A percentile compares a stretch with the other conserved stretches of the same genome.
Conservation (phyloP, 2,329 filamentous ascomycete species). For the Stagonosporopsis chrysanthemi region DNA sequence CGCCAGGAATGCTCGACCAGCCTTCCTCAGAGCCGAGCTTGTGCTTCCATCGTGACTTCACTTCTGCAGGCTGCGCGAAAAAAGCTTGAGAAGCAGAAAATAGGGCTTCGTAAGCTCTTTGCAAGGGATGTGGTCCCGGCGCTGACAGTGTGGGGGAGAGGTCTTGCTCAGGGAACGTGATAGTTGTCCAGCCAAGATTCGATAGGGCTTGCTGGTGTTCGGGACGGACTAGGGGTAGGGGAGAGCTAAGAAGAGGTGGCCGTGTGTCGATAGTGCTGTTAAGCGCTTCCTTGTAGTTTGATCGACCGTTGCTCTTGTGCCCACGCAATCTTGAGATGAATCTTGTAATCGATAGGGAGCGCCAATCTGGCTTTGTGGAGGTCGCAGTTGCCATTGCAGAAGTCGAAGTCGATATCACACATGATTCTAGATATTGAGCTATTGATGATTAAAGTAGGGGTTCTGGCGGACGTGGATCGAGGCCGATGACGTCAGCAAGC, state of each 20-base stretch:
- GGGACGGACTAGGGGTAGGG: slow-evolving; percentile 43
- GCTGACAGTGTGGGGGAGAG: not conserved
- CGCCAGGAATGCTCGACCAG: slow-evolving; percentile 45
- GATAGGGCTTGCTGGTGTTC: slow-evolving; percentile 42
- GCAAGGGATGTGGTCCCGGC: slow-evolving; percentile 37
- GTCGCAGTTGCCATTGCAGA: slow-evolving; percentile 31
- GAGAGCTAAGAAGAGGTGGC: slow-evolving; percentile 32
- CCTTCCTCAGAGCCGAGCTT: slow-evolving; percentile 48
- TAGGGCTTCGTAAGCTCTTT: slow-evolving; percentile 39
- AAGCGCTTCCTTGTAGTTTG: not conserved
- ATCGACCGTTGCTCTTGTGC: not conserved
- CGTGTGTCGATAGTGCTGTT: slow-evolving; percentile 18
- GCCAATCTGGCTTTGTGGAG: slow-evolving; percentile 22
- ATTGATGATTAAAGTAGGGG: not conserved
- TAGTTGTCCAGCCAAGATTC: slow-evolving; percentile 47
- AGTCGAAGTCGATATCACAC: no score
- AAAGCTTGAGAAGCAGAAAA: slow-evolving; percentile 43
- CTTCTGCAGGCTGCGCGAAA: slow-evolving; percentile 34
- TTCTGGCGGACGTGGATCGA: not conserved
- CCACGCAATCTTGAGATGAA: slow-evolving; percentile 39
- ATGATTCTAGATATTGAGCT: not conserved
- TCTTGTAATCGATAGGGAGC: slow-evolving; percentile 38
- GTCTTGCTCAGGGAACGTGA: slow-evolving; percentile 39
- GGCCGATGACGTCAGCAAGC: slow-evolving; percentile 16
- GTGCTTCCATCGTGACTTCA: slow-evolving; percentile 44